Evolutionary conservation across 2,329 filamentous ascomycete species (phyloP), one percentile per base, ranked within the genome.

Genomic region (Ophiocordyceps camponoti-leonardi): DNA sequence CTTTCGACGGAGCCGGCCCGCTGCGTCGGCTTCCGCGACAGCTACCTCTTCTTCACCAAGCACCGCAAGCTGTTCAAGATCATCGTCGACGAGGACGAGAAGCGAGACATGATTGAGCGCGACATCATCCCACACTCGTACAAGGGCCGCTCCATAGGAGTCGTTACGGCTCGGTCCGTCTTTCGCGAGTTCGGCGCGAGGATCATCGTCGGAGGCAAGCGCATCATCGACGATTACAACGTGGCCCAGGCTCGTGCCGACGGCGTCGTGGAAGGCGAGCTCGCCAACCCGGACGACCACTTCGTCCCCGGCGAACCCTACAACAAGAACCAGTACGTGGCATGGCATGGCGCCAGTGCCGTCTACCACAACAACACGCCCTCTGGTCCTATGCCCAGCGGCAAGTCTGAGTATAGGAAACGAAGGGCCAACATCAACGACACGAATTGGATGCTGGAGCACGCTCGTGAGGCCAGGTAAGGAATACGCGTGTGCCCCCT

Each of bases 31-130:
- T 98, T 98, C 72, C 77, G 92, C 53, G 92, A 98, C 69, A 95
- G 88, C 51, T 98, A 98, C 59, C 77, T 98, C 23, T 95, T 98
- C 72, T 98, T 98, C 71, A 93, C 92, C 51, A 98, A 96, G 66
- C 92, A 98, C 65, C 84, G 85, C 60, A 81, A 87, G 56, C 81
- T 98, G 14, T 92, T 87, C 75, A 98, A 98, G 68, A 94, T 98
- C 57, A 94, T 98, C 56, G 86, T 96, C 47, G 87, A 88, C 55
- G 92, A 98, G 52, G 83, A 92, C n/a, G 90, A 94, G 64, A 98
- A 98, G 69, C 80, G 83, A 49, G 88, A 96, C 63, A 76, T 98
- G 68, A 98, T 98, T 58, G 86, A 93, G 53, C 80, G 92, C 49
- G 84, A 93, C 6, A 83, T 98, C 58, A 94, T 98, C 51, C 92